Conservation (phyloP, 345 rosid genomes). For the Gossypium turneri region DNA sequence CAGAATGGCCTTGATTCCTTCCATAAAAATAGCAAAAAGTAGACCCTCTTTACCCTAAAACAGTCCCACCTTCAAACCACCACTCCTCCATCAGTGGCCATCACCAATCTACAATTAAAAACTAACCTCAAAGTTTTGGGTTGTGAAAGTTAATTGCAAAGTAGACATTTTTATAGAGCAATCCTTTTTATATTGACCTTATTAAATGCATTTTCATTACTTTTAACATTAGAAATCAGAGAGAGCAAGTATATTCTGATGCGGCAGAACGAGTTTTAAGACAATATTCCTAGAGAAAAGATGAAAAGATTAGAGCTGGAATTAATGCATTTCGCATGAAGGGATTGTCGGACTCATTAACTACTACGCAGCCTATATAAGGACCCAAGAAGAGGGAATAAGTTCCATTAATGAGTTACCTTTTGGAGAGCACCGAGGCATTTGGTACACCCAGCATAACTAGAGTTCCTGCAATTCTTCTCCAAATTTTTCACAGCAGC, state of each 20-base stretch:
- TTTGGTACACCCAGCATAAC: slow-evolving; percentile 89
- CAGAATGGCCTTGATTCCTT: slow-evolving; percentile 26
- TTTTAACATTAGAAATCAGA: not conserved
- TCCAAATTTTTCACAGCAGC: slow-evolving; percentile 82
- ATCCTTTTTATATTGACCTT: not conserved
- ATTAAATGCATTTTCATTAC: slow-evolving; percentile 1
- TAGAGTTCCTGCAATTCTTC: slow-evolving; percentile 81
- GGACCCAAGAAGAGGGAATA: not conserved
- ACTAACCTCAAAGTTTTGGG: not conserved
- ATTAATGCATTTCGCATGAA: slow-evolving; percentile 20
- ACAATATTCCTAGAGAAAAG: slow-evolving; percentile 16
- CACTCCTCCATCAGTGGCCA: not conserved
- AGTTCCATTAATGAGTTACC: slow-evolving; percentile 32
- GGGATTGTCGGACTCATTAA: not conserved
- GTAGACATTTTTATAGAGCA: not conserved
- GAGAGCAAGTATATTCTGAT: not conserved
- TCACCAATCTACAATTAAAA: not conserved
- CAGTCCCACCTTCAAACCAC: slow-evolving; percentile 1
- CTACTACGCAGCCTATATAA: not conserved
- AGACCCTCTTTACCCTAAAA: not conserved
- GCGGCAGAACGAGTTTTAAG: not conserved
- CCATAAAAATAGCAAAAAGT: slow-evolving; percentile 26
- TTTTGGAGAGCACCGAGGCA: slow-evolving; percentile 95
- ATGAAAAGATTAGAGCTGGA: not conserved
- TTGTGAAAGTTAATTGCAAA: not conserved